Conservation (phyloP, 73 alveolate species). For the Paramecium bursaria region DNA sequence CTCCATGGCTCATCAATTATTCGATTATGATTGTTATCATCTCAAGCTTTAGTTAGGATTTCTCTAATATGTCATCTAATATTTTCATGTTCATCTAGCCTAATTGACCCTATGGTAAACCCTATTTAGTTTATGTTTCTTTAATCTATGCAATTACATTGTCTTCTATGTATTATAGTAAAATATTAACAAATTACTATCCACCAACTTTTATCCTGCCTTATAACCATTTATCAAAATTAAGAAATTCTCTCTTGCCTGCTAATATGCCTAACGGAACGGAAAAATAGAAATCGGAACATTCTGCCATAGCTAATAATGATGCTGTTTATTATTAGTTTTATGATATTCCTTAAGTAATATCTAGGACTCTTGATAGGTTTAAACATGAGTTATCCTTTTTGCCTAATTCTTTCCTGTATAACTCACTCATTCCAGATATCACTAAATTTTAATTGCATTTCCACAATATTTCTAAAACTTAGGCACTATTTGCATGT, state of each 20-base stretch:
- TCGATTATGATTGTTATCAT: conserved; percentile 88
- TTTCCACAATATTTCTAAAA: conserved; percentile 66
- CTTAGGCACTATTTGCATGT: conserved; percentile 62
- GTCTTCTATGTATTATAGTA: conserved; percentile 90
- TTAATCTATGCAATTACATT: conserved; percentile 83
- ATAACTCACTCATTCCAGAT: conserved; percentile 65
- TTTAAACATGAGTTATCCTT: conserved; percentile 66
- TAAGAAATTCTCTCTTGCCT: conserved; percentile 97
- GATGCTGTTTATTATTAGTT: conserved; percentile 75
- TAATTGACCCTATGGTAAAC: conserved; percentile 25
- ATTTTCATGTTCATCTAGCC: background rate
- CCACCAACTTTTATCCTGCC: conserved; percentile 88
- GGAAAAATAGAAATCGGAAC: conserved; percentile 92
- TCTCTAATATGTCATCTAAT: conserved; percentile 84
- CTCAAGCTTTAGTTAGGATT: conserved; percentile 90
- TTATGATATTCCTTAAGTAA: conserved; percentile 22
- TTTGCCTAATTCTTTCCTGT: conserved; percentile 64
- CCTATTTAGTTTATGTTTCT: conserved; percentile 65
- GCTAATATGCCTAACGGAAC: conserved; percentile 95
- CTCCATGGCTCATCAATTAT: conserved; percentile 75
- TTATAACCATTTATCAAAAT: conserved; percentile 94
- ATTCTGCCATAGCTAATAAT: conserved; percentile 86
- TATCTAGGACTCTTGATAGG: conserved; percentile 67
- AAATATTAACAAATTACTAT: conserved; percentile 88
- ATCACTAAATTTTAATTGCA: conserved; percentile 55